Percentiles rank a stretch among this genome's conserved stretches.
phyloP scores from a whole-genome alignment of 2,329 filamentous ascomycete genomes.

The Aschersonia sp. region DNA sequence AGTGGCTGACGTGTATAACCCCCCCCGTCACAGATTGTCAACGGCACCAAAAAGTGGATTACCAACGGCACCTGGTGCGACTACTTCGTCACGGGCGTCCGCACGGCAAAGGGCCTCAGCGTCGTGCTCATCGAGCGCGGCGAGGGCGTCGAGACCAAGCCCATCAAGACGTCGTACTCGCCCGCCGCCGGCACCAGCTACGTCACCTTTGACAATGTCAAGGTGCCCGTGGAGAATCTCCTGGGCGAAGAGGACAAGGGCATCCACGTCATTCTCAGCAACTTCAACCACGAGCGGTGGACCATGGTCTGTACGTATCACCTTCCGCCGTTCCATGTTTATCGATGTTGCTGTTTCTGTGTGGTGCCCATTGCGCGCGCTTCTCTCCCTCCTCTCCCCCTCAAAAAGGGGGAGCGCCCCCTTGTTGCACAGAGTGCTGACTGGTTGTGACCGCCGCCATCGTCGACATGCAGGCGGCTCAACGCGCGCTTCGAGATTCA shows the following conservation, averaged over 20 bases:
- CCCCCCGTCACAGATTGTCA: constrained; percentile 30
- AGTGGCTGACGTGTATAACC: not conserved
- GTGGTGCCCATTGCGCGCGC: too few relatives aligned
- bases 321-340: not conserved
- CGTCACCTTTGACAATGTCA: constrained; percentile 75
- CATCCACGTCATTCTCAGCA: constrained; percentile 69
- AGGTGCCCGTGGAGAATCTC: constrained; percentile 65
- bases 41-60: constrained; percentile 75
- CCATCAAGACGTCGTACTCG: constrained; percentile 73
- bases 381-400: too few relatives aligned
- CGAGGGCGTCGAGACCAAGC: constrained; percentile 61
- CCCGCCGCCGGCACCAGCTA: constrained; percentile 64
- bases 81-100: constrained; percentile 72
- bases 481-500: constrained; percentile 48
- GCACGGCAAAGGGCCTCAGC: constrained; percentile 64
- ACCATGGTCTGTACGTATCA: constrained; percentile 48
- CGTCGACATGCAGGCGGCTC: constrained; percentile 27
- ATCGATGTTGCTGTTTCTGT: not conserved
- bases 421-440: constrained; percentile 4
- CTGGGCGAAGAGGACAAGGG: constrained; percentile 76
- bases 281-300: constrained; percentile 82
- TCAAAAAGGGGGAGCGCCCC: too few relatives aligned
- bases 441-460: too few relatives aligned
- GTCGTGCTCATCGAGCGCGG: constrained; percentile 62
- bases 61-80: constrained; percentile 69